These are phyloP conservation scores for Yarrowia sp. DNA, from an alignment of 805 yeast genomes.

Conservation along the genomic window DNA sequence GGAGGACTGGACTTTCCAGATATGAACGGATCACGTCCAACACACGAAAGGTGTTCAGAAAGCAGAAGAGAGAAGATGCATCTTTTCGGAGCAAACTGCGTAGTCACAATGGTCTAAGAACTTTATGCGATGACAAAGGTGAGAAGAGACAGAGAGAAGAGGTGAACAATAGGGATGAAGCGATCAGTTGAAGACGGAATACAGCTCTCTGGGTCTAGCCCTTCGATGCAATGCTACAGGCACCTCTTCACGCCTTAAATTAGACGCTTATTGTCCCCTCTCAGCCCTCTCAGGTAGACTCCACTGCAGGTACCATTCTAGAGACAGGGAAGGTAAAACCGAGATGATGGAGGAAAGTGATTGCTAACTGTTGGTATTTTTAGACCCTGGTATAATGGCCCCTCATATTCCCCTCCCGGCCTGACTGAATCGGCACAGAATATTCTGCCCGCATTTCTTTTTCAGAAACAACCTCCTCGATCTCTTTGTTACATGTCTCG, in stretches of 20 bases:
- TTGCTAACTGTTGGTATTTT: neutral
- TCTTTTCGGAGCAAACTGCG: conserved; percentile 25
- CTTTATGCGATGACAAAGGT: conserved; percentile 12
- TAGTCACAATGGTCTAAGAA: conserved; percentile 9
- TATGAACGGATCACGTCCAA: neutral
- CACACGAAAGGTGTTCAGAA: neutral
- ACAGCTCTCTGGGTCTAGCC: too few species aligned
- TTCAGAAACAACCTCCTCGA: neutral
- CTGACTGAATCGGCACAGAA: neutral
- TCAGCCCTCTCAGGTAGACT: neutral
- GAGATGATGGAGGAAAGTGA: neutral
- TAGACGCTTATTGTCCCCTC: too few species aligned
- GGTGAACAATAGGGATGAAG: too few species aligned
- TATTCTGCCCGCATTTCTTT: neutral
- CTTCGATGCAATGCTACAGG: too few species aligned
- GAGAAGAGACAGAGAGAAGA: too few species aligned
- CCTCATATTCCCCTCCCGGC: too few species aligned
- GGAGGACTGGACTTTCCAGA: too few species aligned
- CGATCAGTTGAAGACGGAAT: too few species aligned
- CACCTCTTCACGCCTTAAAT: too few species aligned
- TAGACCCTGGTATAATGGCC: neutral
- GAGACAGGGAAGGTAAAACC: neutral
- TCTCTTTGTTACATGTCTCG: neutral
- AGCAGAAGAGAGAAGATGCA: neutral
- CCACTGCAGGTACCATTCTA: neutral